A percentile compares a stretch with the other conserved stretches of the same genome.
phyloP scores from a whole-genome alignment of 176 grass and related monocot species.

The Oryza nivara region DNA sequence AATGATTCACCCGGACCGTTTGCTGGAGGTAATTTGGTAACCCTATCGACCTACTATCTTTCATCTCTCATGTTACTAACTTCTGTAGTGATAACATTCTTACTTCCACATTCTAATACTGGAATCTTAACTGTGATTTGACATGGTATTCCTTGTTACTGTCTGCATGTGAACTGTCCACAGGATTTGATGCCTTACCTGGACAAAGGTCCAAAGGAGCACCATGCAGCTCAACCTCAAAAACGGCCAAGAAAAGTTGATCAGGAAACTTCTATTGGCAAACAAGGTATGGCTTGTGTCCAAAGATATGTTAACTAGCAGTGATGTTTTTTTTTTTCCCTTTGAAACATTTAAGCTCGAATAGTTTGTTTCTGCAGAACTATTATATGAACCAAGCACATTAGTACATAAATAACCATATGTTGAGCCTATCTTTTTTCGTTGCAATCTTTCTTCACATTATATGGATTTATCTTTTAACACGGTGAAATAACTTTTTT shows the following conservation, averaged over 20 bases:
- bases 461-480: neutral
- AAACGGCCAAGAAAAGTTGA: conserved; percentile 90
- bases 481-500: neutral
- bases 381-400: conserved; percentile 4
- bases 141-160: neutral
- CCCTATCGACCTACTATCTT: neutral
- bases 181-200: conserved; percentile 95
- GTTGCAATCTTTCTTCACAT: neutral
- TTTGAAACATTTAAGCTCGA: neutral
- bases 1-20: conserved; percentile 89
- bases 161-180: conserved; percentile 24
- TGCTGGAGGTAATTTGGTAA: conserved; percentile 73
- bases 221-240: conserved; percentile 78
- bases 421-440: neutral
- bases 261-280: conserved; percentile 48
- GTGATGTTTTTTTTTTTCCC: neutral
- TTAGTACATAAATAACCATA: neutral
- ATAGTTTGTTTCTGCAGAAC: neutral
- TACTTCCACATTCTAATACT: neutral
- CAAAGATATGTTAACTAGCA: neutral
- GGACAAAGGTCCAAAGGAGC: conserved; percentile 93
- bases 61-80: neutral
- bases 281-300: conserved; percentile 47
- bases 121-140: conserved; percentile 13
- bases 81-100: neutral